A percentile compares a stretch with the other conserved stretches of the same genome.
Conservation (phyloP, 2,329 filamentous ascomycete species). For the Penicillium sclerotiorum region DNA sequence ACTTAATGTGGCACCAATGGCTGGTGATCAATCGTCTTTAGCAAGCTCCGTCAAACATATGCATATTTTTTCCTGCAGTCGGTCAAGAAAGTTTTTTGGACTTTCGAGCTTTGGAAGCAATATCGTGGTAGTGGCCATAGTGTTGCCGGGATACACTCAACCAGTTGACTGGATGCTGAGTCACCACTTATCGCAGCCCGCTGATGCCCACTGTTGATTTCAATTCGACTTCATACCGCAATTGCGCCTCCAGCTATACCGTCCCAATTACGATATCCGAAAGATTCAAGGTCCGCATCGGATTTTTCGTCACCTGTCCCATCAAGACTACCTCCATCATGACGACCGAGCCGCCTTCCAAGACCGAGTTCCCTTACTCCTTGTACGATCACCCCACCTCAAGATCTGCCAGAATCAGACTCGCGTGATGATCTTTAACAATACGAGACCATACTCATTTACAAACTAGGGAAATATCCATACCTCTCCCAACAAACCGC, state of each 20-base stretch:
- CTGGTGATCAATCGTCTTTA: no score
- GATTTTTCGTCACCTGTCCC: background rate
- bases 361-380: conserved; percentile 42
- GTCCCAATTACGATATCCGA: no score
- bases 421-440: background rate
- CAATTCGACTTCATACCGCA: background rate
- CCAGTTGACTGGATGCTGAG: background rate
- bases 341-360: conserved; percentile 21
- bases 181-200: background rate
- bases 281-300: background rate
- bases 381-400: conserved; percentile 31
- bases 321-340: conserved; percentile 13
- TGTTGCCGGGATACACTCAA: no score
- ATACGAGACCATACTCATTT: conserved; percentile 13
- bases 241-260: background rate
- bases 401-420: conserved; percentile 3
- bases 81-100: no score
- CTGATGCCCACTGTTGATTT: no score
- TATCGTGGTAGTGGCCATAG: no score
- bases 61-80: no score
- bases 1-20: no score
- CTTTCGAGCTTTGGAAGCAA: no score
- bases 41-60: no score
- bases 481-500: conserved; percentile 79
- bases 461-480: conserved; percentile 64